Conservation (phyloP, 345 rosid genomes). For the Eucalyptus curtisii region DNA sequence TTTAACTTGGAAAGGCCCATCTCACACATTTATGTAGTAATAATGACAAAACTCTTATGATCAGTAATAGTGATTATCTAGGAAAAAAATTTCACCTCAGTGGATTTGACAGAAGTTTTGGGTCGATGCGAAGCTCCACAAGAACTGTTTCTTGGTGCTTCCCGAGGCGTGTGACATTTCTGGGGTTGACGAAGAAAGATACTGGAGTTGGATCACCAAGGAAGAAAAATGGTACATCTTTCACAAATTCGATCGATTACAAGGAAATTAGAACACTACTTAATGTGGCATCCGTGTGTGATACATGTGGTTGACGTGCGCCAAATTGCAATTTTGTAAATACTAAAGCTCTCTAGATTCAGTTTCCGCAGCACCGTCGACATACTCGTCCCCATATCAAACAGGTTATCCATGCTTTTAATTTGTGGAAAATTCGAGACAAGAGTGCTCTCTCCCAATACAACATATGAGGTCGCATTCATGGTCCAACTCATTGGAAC, state of each 20-base stretch:
- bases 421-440: background rate
- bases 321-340: accelerated
- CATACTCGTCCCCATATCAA: accelerated
- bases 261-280: background rate
- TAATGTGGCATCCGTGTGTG: accelerated
- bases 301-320: background rate
- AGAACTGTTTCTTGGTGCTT: background rate
- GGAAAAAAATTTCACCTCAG: no score
- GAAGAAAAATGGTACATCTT: accelerated
- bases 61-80: background rate
- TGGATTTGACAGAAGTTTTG: background rate
- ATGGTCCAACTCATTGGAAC: accelerated
- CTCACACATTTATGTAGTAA: background rate
- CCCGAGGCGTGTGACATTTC: accelerated
- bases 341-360: background rate
- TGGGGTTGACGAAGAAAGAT: background rate
- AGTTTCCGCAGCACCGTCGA: accelerated
- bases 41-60: background rate
- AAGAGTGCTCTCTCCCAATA: background rate
- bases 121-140: background rate
- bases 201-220: accelerated
- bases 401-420: background rate
- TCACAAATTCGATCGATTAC: background rate
- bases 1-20: background rate
- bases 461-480: background rate